Evolutionary conservation across 768 basidiomycete genomes (phyloP).

Genomic region (Inosperma sp.): DNA sequence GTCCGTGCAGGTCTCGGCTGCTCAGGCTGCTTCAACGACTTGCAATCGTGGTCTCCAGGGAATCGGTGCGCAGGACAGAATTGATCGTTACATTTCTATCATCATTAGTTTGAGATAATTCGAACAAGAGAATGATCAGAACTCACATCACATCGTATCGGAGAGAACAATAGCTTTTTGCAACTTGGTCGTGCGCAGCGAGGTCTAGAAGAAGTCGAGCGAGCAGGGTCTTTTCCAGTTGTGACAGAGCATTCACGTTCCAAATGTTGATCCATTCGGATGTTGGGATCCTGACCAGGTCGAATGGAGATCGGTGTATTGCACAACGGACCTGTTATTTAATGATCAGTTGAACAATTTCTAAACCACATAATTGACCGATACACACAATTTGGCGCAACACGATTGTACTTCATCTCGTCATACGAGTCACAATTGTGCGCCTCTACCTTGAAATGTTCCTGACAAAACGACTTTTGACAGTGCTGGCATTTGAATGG

Average conservation of each 20-base stretch:
- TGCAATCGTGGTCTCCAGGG: constrained; percentile 65
- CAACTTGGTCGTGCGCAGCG: constrained; percentile 59
- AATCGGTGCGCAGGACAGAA: constrained; percentile 56
- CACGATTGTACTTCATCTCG: constrained; percentile 61
- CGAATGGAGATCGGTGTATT: constrained; percentile 68
- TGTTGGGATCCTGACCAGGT: constrained; percentile 76
- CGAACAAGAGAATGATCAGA: constrained; percentile 4
- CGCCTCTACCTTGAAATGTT: constrained; percentile 67
- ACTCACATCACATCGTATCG: constrained; percentile 72
- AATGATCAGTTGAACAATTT: constrained; percentile 4
- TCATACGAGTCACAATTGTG: constrained; percentile 72
- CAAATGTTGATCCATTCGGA: constrained; percentile 76
- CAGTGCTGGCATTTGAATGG: constrained; percentile 88
- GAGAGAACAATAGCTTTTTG: constrained; percentile 68
- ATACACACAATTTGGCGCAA: constrained; percentile 69
- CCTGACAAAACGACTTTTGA: constrained; percentile 61
- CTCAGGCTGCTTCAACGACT: neutral
- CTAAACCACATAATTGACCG: neutral
- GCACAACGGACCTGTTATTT: constrained; percentile 64
- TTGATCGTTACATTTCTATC: constrained; percentile 24
- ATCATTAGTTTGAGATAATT: neutral
- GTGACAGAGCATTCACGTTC: constrained; percentile 59
- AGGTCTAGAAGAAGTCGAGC: constrained; percentile 48
- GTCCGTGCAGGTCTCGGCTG: neutral
- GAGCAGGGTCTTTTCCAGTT: constrained; percentile 48